Evolutionary conservation across 1,284 basidiomycete species (phyloP), one percentile per base, ranked within the genome.

Genomic region (Cyathus olla): DNA sequence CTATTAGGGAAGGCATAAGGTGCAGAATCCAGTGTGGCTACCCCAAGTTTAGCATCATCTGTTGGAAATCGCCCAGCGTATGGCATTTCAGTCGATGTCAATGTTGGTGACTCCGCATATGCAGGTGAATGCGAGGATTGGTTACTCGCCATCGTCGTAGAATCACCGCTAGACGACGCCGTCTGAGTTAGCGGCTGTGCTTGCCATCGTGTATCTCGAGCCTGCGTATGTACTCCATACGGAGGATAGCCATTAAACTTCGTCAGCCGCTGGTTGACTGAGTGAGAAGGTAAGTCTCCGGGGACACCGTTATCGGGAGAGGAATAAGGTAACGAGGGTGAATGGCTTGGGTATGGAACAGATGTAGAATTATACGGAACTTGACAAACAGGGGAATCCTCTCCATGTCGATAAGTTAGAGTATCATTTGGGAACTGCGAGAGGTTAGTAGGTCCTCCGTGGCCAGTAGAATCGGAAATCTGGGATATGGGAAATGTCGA

Each of bases 11-110:
- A 91, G 54, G 88, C 82, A 72, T 92, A 92, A 13, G 88, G 83
- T 8, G 87, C 82, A 40, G 82, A 79, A 64, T 91, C 87, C 59
- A 90, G 76, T 17, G 21, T 31, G 17, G 28, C 26, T 57, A 79
- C 82, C 39, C 85, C 67, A 40, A 85, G 76, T 73, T 93, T 91
- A 62, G 89, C 87, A 58, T 92, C 91, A 47, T 90, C 88, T 28
- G 79, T 76, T 35, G 83, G 76, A 67, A 86, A 88, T 59, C 89
- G 86, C 56, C 79, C 70, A 44, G 81, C 72, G 72, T 87, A 88
- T 27, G 82, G 67, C 71, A 90, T 81, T 56, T 90, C 87, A 51
- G 87, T 76, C 17, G 88, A 81, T 27, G 86, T 85, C 67, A 90
- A 74, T 57, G 82, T 85, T 46, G 90, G 88, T 3, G 90, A 90